Evolutionary conservation across 768 basidiomycete genomes (phyloP).

Genomic region (Phylloporus sp.): DNA sequence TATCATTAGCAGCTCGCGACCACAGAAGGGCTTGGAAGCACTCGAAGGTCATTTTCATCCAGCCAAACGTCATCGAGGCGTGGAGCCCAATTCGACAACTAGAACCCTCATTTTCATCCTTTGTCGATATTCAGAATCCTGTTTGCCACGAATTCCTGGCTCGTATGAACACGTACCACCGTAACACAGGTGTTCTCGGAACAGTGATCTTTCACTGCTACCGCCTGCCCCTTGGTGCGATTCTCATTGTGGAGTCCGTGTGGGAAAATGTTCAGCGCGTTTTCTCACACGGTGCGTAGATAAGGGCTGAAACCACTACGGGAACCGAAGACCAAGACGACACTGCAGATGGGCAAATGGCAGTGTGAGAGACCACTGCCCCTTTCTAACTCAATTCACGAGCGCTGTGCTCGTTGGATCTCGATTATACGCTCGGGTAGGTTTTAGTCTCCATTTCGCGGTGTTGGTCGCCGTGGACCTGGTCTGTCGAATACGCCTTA

Average conservation of each 20-base stretch:
- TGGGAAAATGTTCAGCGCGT: background rate
- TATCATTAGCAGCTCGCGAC: background rate
- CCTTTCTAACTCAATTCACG: background rate
- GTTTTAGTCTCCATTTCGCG: background rate
- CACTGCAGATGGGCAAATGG: background rate
- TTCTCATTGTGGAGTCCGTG: too few relatives aligned
- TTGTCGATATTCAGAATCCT: background rate
- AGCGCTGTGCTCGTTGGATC: background rate
- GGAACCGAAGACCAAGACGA: background rate
- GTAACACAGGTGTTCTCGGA: background rate
- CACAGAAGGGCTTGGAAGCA: background rate
- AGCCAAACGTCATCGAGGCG: background rate
- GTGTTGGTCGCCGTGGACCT: too few relatives aligned
- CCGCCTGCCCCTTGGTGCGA: slow-evolving; percentile 8
- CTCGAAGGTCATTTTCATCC: background rate
- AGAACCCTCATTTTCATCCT: background rate
- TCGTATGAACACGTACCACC: background rate
- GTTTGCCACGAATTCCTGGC: background rate
- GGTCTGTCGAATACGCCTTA: background rate
- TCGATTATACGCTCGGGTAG: background rate
- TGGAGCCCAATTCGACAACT: background rate
- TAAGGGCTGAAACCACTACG: background rate
- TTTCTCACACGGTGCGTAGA: background rate
- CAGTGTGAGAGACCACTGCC: background rate
- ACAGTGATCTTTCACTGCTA: background rate